Base-by-base conservation (phyloP, 2,329 filamentous ascomycete genomes). In the Juglanconis juglandina region DNA sequence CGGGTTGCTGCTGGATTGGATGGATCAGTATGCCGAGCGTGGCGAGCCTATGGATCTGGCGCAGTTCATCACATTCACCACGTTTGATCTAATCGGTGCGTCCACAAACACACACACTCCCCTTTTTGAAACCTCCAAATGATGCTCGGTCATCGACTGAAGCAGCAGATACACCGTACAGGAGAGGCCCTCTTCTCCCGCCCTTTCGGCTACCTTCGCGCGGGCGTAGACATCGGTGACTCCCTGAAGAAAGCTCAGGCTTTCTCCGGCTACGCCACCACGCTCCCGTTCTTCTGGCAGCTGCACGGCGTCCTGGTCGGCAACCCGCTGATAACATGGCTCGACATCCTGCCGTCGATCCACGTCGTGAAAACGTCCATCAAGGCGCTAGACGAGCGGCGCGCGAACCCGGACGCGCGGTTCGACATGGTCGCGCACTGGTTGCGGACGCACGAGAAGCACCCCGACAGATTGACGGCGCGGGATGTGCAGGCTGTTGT, bases 31-130 rank as follows among this genome's bases (percentile, higher is more conserved):
- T 42, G 58, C 63, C 17, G 58, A 63, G 5, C 42, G 53, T 1
- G 47, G 51, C 14, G 53, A 63, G 11, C 55, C 65, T 2, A 61
- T 68, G 56, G 57, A 67, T 14, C 59, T 68, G 6, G 64, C 66
- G 60, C 63, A 66, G 33, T 66, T 60, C 48, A 63, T 68, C 24
- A 69, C 66, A 7, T 68, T 59, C 39, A 69, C 66, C 39, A 66
- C 71, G n/a, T 73, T 70, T 48, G 71, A 73, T 62, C 65, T 72
- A n/a, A 63, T 71, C 17, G 70, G 71, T 10, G 24, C 24, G 24
- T 24, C 24, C 24, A 24, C 24, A 24, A 24, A 24, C 24, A 24
- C 24, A 24, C 24, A 24, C 24, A 2, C 24, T 24, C 24, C 24
- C 24, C 24, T 24, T 24, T 24, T 24, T 24, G 24, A 24, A 24